phyloP scores from a whole-genome alignment of 805 yeast species.

The Saccharomyces mikatae region DNA sequence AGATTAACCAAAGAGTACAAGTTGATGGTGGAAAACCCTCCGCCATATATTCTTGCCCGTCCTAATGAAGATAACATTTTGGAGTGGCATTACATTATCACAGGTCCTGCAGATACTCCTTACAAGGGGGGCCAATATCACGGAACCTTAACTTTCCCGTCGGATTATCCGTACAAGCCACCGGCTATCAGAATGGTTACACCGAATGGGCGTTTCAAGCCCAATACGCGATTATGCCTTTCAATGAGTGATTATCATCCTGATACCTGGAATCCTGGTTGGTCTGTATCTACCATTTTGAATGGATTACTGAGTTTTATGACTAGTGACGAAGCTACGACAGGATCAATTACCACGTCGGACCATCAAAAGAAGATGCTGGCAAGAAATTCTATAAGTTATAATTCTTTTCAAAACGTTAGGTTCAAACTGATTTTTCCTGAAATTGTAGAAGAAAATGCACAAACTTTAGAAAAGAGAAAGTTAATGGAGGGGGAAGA shows the following conservation, averaged over 20 bases:
- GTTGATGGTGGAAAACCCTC: conserved; percentile 66
- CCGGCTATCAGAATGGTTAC: conserved; percentile 85
- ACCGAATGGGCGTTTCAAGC: conserved; percentile 80
- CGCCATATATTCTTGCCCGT: conserved; percentile 75
- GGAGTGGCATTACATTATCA: conserved; percentile 88
- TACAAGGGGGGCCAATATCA: conserved; percentile 83
- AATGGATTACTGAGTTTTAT: conserved; percentile 84
- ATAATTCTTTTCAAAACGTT: conserved; percentile 48
- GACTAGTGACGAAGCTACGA: conserved; percentile 80
- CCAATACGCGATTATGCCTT: conserved; percentile 74
- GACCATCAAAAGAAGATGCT: conserved; percentile 46
- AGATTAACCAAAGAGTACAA: conserved; percentile 74
- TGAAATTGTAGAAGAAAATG: conserved; percentile 41
- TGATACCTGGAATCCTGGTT: conserved; percentile 92
- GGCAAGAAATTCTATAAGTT: conserved; percentile 54
- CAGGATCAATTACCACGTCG: conserved; percentile 70
- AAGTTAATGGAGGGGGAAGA: conserved; percentile 6
- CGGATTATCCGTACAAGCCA: conserved; percentile 85
- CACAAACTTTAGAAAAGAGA: conserved; percentile 21
- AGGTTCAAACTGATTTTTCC: conserved; percentile 61
- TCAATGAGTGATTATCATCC: conserved; percentile 95
- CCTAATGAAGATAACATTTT: conserved; percentile 83
- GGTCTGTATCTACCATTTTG: conserved; percentile 86
- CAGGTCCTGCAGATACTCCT: conserved; percentile 88
- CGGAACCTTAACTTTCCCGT: conserved; percentile 75